These are phyloP conservation scores for Fusarium brachygibbosum DNA, from an alignment of 2,329 filamentous ascomycete genomes.

Conservation along the genomic window DNA sequence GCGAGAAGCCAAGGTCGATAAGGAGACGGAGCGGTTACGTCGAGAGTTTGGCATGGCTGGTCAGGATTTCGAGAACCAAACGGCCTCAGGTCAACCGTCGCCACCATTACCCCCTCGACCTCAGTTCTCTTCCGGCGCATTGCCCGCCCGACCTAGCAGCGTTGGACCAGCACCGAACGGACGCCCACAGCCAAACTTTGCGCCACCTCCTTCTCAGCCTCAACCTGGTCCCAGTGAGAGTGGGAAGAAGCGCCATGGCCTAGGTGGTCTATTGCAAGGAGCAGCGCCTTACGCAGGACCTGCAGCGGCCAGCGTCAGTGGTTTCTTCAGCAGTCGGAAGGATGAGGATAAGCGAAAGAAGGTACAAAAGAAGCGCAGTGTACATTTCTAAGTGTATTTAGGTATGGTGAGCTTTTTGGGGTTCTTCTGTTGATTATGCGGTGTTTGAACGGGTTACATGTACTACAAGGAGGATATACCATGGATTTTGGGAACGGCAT, in stretches of 20 bases:
- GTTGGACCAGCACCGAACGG: constrained; percentile 56
- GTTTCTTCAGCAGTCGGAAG: constrained; percentile 56
- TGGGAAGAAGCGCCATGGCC: constrained; percentile 46
- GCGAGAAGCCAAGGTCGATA: constrained; percentile 73
- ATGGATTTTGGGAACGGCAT: constrained; percentile 30
- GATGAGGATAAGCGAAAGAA: constrained; percentile 59
- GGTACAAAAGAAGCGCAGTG: constrained; percentile 63
- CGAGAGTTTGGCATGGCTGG: constrained; percentile 74
- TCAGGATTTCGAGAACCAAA: constrained; percentile 53
- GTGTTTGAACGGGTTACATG: constrained; percentile 25
- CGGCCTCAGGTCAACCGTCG: constrained; percentile 42
- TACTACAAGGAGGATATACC: constrained; percentile 46
- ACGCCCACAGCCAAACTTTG: constrained; percentile 39
- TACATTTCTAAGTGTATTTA: constrained; percentile 56
- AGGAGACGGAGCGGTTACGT: constrained; percentile 85
- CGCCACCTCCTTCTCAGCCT: constrained; percentile 43
- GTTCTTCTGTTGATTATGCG: constrained; percentile 2
- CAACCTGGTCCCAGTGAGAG: constrained; percentile 35
- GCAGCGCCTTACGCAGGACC: constrained; percentile 54
- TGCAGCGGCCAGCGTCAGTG: constrained; percentile 61
- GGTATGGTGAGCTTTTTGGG: background rate
- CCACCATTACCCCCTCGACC: constrained; percentile 55
- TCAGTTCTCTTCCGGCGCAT: constrained; percentile 38
- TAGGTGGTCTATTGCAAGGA: constrained; percentile 51
- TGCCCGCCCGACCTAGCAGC: constrained; percentile 63